Percentiles rank a stretch among this genome's conserved stretches.
phyloP scores from a whole-genome alignment of 768 basidiomycete species.

The Crassisporium funariophilum region DNA sequence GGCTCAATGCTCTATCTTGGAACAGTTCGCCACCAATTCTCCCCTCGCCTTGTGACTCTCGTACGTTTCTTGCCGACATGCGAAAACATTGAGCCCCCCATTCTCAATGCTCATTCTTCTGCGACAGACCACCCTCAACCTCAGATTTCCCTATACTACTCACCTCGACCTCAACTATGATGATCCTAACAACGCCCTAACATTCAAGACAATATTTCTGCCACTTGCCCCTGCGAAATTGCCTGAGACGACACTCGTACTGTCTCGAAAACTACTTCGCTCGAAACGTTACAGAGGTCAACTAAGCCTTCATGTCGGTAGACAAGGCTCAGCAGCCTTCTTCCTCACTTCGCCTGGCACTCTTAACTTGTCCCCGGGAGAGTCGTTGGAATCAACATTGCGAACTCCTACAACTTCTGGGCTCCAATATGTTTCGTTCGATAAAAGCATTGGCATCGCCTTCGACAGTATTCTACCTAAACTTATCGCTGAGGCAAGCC shows the following conservation, averaged over 20 bases:
- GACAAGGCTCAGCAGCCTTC: conserved; percentile 40
- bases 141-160: conserved; percentile 43
- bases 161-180: conserved; percentile 50
- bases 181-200: conserved; percentile 47
- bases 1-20: conserved; percentile 52
- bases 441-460: conserved; percentile 50
- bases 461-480: conserved; percentile 51
- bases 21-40: conserved; percentile 76
- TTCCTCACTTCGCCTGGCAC: conserved; percentile 43
- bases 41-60: conserved; percentile 58
- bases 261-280: conserved; percentile 55
- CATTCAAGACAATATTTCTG: conserved; percentile 38
- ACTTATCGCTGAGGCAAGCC: conserved; percentile 51
- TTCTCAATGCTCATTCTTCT: conserved; percentile 14
- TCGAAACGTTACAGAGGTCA: conserved; percentile 48
- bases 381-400: conserved; percentile 16
- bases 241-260: conserved; percentile 43
- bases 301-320: conserved; percentile 39
- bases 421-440: conserved; percentile 45
- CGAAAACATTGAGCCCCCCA: not conserved
- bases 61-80: conserved; percentile 30
- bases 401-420: conserved; percentile 52
- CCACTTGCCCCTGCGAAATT: conserved; percentile 32
- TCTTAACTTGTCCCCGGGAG: conserved; percentile 31
- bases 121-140: conserved; percentile 38